Base-by-base conservation (phyloP, 306 rosid species). In the Quercus alba region DNA sequence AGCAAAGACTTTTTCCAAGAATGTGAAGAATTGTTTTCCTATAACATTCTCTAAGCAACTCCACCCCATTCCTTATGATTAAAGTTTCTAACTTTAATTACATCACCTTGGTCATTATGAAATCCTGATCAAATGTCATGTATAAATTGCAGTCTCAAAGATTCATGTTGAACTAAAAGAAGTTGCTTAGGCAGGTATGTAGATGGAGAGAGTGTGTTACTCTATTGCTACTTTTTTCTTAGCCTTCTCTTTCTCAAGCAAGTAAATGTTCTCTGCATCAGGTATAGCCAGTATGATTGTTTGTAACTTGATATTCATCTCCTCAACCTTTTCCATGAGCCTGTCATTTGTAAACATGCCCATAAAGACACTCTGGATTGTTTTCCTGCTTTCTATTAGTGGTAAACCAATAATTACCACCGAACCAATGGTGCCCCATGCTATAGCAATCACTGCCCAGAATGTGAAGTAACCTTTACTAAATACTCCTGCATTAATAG, bases 361-460 rank as follows among this genome's bases (percentile, higher is more conserved):
- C 63, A 87, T 26, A 19, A 77, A 63, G 6, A 94, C 89, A 6
- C 64, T 84, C 3, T 83, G 84, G 3, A 94, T 85, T 21, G 97
- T 94, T 76, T 82, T 91, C 97, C 97, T 83, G 77, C 97, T 92
- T 85, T 94, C 97, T 5, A 84, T 31, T 44, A 92, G 2, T 33
- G 98, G 98, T 44, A 92, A 86, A 46, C 82, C 86, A 51, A 94
- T 90, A 70, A 94, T 94, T 58, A 86, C 91, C 20, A 86, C 88
- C 3, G 98, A 94, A 58, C 94, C 98, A 74, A 92, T 72, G 10
- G 94, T 90, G 2, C 98, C 98, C 97, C 97, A 92, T n/a, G 79
- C 97, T 83, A 91, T 84, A 56, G 98, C 93, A 83, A 94, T 85
- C 80, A 92, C 90, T 20, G 97, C 94, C 98, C 96, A 94, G 72